phyloP scores from a whole-genome alignment of 2,329 filamentous ascomycete genomes.

The Aureobasidium mangrovei region DNA sequence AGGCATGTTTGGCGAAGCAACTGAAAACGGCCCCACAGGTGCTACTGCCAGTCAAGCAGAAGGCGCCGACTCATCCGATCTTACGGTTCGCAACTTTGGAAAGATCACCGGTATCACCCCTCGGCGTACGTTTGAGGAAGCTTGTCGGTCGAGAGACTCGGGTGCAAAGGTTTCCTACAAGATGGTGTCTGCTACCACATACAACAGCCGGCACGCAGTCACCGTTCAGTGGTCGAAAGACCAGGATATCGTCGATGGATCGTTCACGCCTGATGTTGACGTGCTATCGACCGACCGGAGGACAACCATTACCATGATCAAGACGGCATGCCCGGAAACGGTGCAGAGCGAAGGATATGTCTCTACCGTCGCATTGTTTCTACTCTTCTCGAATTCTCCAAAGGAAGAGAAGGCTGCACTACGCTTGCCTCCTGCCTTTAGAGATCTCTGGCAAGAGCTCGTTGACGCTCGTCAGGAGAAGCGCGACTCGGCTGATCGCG shows the following conservation, averaged over 20 bases:
- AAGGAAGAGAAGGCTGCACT: slow-evolving; percentile 83
- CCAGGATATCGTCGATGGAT: slow-evolving; percentile 45
- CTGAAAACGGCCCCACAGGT: slow-evolving; percentile 2
- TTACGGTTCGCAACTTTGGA: slow-evolving; percentile 73
- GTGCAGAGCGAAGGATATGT: slow-evolving; percentile 83
- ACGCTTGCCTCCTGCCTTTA: slow-evolving; percentile 69
- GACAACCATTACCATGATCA: slow-evolving; percentile 62
- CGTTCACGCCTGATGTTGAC: slow-evolving; percentile 34
- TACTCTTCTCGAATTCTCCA: slow-evolving; percentile 64
- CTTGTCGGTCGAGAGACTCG: slow-evolving; percentile 74
- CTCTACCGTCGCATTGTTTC: slow-evolving; percentile 72
- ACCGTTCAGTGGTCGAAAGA: slow-evolving; percentile 71
- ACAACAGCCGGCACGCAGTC: slow-evolving; percentile 67
- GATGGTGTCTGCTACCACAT: slow-evolving; percentile 62
- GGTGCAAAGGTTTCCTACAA: slow-evolving; percentile 58
- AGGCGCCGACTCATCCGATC: slow-evolving; percentile 36
- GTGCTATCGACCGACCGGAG: slow-evolving; percentile 37
- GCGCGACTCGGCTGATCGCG: slow-evolving; percentile 61
- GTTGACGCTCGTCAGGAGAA: slow-evolving; percentile 60
- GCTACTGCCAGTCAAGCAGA: slow-evolving; percentile 15
- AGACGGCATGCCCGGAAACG: slow-evolving; percentile 62
- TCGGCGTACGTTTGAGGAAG: slow-evolving; percentile 69
- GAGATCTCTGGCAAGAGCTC: slow-evolving; percentile 78
- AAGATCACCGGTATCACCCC: slow-evolving; percentile 71
- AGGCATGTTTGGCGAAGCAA: slow-evolving; percentile 45